A percentile compares a stretch with the other conserved stretches of the same genome.
Conservation (phyloP, 805 yeast genomes). For the baker's yeast (Saccharomyces cerevisiae) region DNA sequence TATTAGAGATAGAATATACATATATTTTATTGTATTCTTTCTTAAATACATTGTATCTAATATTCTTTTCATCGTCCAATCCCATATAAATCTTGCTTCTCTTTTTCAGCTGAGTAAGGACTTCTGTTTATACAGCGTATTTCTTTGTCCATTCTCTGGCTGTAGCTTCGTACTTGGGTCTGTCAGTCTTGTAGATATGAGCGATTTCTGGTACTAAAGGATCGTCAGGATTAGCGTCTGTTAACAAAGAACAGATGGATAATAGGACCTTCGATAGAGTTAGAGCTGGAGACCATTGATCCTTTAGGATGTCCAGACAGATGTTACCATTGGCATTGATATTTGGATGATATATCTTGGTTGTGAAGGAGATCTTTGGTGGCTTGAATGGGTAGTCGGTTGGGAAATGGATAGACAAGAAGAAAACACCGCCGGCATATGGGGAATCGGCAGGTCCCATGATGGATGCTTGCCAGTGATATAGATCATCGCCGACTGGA, state of each 20-base stretch:
- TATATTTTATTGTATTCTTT: neutral
- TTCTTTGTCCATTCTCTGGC: conserved; percentile 99
- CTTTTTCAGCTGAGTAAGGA: neutral
- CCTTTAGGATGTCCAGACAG: conserved; percentile 92
- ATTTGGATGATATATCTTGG: conserved; percentile 95
- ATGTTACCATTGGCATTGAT: conserved; percentile 93
- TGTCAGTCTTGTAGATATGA: conserved; percentile 88
- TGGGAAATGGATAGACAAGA: conserved; percentile 94
- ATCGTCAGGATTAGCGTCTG: conserved; percentile 98
- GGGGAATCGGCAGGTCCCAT: conserved; percentile 98
- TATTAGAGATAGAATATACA: neutral
- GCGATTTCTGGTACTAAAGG: conserved; percentile 98
- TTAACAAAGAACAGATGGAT: conserved; percentile 88
- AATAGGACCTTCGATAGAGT: conserved; percentile 91
- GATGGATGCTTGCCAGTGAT: conserved; percentile 99
- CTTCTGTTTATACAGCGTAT: conserved; percentile 64
- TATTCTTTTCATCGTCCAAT: neutral
- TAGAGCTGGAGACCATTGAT: conserved; percentile 98
- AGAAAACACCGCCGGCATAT: conserved; percentile 86
- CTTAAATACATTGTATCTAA: neutral
- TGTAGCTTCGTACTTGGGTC: conserved; percentile 88
- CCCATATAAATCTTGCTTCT: neutral
- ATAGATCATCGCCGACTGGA: conserved; percentile 94
- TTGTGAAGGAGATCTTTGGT: conserved; percentile 87
- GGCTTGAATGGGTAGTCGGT: conserved; percentile 99